Base-by-base conservation (phyloP, 2,329 filamentous ascomycete species). In the Claviceps spartinae region DNA sequence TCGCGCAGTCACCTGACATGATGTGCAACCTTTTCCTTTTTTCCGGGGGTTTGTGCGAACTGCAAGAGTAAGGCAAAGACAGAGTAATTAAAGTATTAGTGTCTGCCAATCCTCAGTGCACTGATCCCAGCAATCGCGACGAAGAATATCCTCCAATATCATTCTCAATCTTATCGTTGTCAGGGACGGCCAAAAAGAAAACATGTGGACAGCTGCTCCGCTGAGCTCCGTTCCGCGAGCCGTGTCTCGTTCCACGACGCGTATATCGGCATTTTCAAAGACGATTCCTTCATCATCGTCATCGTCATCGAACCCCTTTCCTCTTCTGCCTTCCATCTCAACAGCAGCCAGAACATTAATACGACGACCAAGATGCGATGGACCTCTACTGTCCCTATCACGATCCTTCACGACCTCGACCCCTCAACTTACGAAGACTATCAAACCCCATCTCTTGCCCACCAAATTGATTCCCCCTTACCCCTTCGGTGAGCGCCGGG, bases 401-500 rank as follows among this genome's bases (percentile, higher is more conserved):
- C 41, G 62, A 44, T n/a, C 55, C 45, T 71, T 74, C 62, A 67
- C 65, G 48, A 69, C 69, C 1, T 69, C 72, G 0, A 20, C 60
- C 6, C 52, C 62, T 40, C 59, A 59, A 48, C 60, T 60, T 38
- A 64, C 65, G 38, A 72, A 73, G 58, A 72, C 69, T n/a, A 65
- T 72, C 61, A 64, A 65, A 49, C 61, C 68, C 30, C 63, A 70
- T 51, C 71, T 68, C 40, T 69, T 78, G 52, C 75, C 75, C 37
- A 61, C 64, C 53, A 70, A 66, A 14, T 66, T 74, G n/a, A 75
- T 81, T 53, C 82, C 82, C 11, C 70, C 73, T 3, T 93, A 93
- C 67, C 87, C 87, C 1, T 83, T 86, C 68, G 86, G 86, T 48
- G 76, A 78, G 51, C 78, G 83, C 52, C 72, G 66, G 56, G 71